Conservation (phyloP, 1,284 basidiomycete species). For the Polyporus tsugae region DNA sequence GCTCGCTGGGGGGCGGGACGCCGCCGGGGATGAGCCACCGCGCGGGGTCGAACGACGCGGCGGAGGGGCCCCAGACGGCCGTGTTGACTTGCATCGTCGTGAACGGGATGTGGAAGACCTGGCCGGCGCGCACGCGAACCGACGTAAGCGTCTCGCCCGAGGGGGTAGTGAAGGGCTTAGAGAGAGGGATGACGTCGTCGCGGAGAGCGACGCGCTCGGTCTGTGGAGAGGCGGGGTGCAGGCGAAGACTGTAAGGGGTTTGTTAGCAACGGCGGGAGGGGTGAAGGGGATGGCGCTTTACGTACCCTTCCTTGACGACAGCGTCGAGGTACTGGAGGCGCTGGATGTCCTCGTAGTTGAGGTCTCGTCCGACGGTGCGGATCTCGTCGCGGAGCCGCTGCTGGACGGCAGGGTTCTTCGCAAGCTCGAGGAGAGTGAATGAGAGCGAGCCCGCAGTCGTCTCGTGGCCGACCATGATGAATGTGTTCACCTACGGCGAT, state of each 20-base stretch:
- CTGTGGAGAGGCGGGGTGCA: constrained; percentile 49
- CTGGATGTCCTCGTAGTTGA: constrained; percentile 55
- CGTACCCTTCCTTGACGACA: constrained; percentile 45
- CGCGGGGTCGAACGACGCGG: constrained; percentile 51
- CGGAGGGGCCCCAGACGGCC: constrained; percentile 52
- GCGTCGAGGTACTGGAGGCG: constrained; percentile 61
- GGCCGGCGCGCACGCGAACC: constrained; percentile 48
- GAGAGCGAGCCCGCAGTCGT: constrained; percentile 43
- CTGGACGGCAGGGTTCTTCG: constrained; percentile 56
- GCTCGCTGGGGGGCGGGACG: constrained; percentile 39
- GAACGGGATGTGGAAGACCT: constrained; percentile 46
- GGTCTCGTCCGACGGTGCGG: constrained; percentile 31
- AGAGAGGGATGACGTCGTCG: constrained; percentile 56
- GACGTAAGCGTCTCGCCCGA: constrained; percentile 43
- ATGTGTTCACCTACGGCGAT: constrained; percentile 32
- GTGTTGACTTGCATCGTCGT: constrained; percentile 47
- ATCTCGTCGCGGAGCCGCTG: constrained; percentile 62
- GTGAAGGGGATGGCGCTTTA: not conserved
- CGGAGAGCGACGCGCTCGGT: constrained; percentile 47
- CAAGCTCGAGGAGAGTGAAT: constrained; percentile 53
- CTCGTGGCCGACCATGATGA: constrained; percentile 46
- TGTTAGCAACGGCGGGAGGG: constrained; percentile 3
- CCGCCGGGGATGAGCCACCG: constrained; percentile 44
- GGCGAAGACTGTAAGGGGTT: constrained; percentile 43
- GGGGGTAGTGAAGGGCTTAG: constrained; percentile 43